Evolutionary conservation across 2,329 filamentous ascomycete species (phyloP).

Genomic region (Cladosporium sp.): DNA sequence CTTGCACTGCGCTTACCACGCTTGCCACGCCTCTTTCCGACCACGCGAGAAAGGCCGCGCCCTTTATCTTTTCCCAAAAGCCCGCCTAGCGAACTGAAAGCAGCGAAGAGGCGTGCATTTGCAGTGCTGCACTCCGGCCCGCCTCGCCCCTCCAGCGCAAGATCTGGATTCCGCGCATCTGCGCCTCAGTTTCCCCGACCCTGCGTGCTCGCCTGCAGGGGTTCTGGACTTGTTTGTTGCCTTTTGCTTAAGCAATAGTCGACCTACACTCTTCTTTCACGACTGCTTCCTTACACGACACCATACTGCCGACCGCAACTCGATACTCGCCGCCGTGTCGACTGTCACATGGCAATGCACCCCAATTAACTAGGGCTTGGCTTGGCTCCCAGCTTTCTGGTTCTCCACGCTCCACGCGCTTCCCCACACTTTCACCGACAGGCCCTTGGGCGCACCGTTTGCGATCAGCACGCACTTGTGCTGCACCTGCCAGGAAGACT

Average conservation of each 20-base stretch:
- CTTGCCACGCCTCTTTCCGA: background rate
- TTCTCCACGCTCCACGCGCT: constrained; percentile 1
- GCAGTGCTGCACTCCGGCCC: constrained; percentile 6
- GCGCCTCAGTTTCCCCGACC: constrained; percentile 1
- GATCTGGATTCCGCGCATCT: constrained; percentile 7
- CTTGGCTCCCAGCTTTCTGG: constrained; percentile 4
- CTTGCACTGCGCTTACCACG: constrained; percentile 1
- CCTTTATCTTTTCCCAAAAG: background rate
- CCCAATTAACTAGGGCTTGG: background rate
- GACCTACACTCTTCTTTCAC: background rate
- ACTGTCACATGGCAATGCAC: constrained; percentile 8
- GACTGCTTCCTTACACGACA: background rate
- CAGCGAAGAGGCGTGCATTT: background rate
- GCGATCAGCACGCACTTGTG: background rate
- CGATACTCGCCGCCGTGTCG: background rate
- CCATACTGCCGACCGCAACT: background rate
- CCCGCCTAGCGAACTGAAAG: background rate
- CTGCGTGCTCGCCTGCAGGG: constrained; percentile 5
- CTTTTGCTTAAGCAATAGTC: background rate
- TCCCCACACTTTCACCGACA: constrained; percentile 5
- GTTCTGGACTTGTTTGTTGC: constrained; percentile 5
- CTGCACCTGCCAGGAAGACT: background rate
- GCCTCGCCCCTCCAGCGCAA: constrained; percentile 4
- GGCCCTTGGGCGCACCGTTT: too few species aligned
- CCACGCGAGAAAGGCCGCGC: background rate